These are phyloP conservation scores for Arabidopsis suecica DNA, from an alignment of 345 rosid species.

Conservation along the genomic window DNA sequence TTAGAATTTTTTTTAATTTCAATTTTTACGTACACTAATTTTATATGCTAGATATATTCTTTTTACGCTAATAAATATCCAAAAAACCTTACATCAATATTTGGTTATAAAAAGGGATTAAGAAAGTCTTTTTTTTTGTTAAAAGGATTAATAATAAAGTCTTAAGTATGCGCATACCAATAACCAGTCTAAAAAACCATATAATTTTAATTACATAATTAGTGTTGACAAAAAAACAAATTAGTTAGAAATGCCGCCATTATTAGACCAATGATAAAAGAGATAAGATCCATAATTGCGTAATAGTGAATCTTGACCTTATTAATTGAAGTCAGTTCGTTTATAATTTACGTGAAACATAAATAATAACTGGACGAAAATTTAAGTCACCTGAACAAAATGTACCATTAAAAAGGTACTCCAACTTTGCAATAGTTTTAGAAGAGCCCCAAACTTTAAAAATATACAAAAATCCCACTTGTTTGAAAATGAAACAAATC, in stretches of 20 bases:
- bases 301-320: conserved; percentile 43
- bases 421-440: neutral
- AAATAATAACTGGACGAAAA: conserved; percentile 32
- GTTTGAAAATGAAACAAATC: neutral
- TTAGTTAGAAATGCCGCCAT: conserved; percentile 36
- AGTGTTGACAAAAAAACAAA: neutral
- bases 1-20: too few relatives aligned
- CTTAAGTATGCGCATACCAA: too few relatives aligned
- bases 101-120: too few relatives aligned
- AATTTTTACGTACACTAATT: too few relatives aligned
- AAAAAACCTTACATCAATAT: too few relatives aligned
- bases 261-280: conserved; percentile 41
- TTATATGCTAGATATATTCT: too few relatives aligned
- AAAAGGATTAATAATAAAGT: too few relatives aligned
- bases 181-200: neutral
- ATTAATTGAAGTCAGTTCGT: conserved; percentile 36
- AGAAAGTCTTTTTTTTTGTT: too few relatives aligned
- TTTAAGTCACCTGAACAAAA: conserved; percentile 35
- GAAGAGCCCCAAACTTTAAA: conserved; percentile 1
- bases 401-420: neutral
- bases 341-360: conserved; percentile 29
- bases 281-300: conserved; percentile 42
- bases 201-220: conserved; percentile 8
- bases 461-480: conserved; percentile 7
- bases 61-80: too few relatives aligned